Percentiles rank a stretch among this genome's conserved stretches.
Evolutionary conservation across 192 early-diverging fungal species (phyloP).

Genomic region (Coemansia sp.): DNA sequence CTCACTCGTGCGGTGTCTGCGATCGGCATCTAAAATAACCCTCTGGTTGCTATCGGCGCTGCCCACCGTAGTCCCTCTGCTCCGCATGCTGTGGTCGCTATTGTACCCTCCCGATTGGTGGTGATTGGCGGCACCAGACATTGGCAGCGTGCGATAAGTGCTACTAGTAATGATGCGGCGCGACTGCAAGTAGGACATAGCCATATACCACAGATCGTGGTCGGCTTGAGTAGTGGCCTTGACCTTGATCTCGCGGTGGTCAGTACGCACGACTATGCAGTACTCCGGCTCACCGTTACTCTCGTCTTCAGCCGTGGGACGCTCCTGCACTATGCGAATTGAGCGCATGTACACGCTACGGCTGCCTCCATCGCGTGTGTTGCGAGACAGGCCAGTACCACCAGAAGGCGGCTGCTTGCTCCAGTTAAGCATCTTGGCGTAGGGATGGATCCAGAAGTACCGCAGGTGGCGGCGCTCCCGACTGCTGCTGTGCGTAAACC

Average conservation of each 20-base stretch:
- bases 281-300: constrained; percentile 50
- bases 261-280: constrained; percentile 69
- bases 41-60: constrained; percentile 38
- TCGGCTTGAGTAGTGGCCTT: constrained; percentile 65
- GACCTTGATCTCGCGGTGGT: constrained; percentile 70
- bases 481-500: constrained; percentile 48
- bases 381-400: constrained; percentile 31
- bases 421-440: constrained; percentile 78
- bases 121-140: background rate
- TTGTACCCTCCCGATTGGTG: constrained; percentile 13
- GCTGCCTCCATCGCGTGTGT: constrained; percentile 36
- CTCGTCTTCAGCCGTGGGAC: constrained; percentile 7
- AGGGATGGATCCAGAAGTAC: constrained; percentile 83
- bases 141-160: constrained; percentile 36
- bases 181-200: constrained; percentile 54
- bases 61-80: constrained; percentile 34
- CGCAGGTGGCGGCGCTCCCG: constrained; percentile 67
- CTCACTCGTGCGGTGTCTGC: constrained; percentile 33
- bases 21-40: constrained; percentile 38
- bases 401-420: constrained; percentile 61
- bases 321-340: constrained; percentile 60
- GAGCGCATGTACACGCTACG: constrained; percentile 66
- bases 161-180: constrained; percentile 54
- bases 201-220: constrained; percentile 74
- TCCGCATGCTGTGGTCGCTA: constrained; percentile 41